phyloP scores from a whole-genome alignment of 2,329 filamentous ascomycete species.

The Hypoxylon sp. region DNA sequence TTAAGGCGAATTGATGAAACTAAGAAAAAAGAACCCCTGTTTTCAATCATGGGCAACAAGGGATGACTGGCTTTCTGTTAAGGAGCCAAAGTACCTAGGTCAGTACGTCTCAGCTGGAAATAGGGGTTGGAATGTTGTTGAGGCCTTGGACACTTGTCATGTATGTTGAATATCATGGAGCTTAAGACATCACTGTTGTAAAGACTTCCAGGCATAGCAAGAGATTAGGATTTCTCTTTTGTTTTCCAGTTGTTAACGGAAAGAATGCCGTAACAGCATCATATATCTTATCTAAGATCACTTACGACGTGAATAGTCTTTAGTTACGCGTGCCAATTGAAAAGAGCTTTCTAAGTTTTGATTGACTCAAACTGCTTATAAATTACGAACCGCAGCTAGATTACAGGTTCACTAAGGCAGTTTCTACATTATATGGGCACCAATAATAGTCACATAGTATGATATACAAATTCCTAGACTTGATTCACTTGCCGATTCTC shows the following conservation, averaged over 20 bases:
- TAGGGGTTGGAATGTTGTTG: too few relatives aligned
- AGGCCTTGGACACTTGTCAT: too few relatives aligned
- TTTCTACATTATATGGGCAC: neutral
- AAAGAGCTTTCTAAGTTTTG: neutral
- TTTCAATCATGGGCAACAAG: too few relatives aligned
- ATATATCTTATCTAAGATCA: neutral
- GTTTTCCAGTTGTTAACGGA: neutral
- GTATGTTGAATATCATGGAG: too few relatives aligned
- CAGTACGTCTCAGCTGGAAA: too few relatives aligned
- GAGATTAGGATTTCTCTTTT: neutral
- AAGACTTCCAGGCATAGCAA: neutral
- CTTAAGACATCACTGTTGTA: neutral
- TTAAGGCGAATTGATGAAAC: too few relatives aligned
- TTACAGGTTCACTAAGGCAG: neutral
- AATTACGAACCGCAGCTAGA: neutral
- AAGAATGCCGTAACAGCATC: neutral
- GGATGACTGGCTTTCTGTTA: neutral
- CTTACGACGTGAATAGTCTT: neutral
- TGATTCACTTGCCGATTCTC: slow-evolving; percentile 5
- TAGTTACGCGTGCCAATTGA: neutral
- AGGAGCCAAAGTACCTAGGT: too few relatives aligned
- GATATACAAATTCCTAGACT: neutral
- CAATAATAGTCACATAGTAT: neutral
- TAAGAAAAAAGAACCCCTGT: too few relatives aligned
- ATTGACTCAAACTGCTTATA: neutral